Conservation (phyloP, 75 land plant genomes). For the Sequoiadendron giganteum region DNA sequence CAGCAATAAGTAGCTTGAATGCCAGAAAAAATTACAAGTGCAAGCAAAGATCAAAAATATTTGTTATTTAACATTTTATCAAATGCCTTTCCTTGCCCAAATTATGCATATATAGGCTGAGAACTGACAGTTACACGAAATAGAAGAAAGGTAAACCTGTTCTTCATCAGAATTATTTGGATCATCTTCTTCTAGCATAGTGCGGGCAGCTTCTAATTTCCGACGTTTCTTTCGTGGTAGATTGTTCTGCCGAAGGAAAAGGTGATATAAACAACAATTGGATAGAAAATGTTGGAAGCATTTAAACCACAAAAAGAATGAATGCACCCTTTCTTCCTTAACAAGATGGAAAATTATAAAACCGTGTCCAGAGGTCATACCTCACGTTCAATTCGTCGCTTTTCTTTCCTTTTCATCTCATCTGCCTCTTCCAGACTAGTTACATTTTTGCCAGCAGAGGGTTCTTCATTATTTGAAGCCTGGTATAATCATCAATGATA, state of each 20-base stretch:
- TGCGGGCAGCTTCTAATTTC: slow-evolving; percentile 81
- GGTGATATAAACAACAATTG: neutral
- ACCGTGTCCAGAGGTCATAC: slow-evolving; percentile 17
- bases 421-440: slow-evolving; percentile 77
- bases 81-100: neutral
- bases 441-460: slow-evolving; percentile 29
- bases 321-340: neutral
- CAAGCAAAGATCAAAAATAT: neutral
- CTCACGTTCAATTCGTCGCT: slow-evolving; percentile 73
- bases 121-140: neutral
- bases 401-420: slow-evolving; percentile 70
- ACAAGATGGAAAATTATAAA: neutral
- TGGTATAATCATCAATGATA: slow-evolving; percentile 6
- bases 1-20: neutral
- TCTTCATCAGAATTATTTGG: slow-evolving; percentile 8
- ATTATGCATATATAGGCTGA: neutral
- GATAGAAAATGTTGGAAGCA: neutral
- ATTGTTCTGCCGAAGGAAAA: slow-evolving; percentile 62
- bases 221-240: slow-evolving; percentile 88
- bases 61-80: neutral
- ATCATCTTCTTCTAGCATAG: slow-evolving; percentile 58
- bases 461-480: slow-evolving; percentile 28
- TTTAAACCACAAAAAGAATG: neutral
- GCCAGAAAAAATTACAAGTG: neutral
- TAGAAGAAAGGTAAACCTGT: slow-evolving; percentile 21